Conservation (phyloP, 139 green algal species). For the Closterium sp. region DNA sequence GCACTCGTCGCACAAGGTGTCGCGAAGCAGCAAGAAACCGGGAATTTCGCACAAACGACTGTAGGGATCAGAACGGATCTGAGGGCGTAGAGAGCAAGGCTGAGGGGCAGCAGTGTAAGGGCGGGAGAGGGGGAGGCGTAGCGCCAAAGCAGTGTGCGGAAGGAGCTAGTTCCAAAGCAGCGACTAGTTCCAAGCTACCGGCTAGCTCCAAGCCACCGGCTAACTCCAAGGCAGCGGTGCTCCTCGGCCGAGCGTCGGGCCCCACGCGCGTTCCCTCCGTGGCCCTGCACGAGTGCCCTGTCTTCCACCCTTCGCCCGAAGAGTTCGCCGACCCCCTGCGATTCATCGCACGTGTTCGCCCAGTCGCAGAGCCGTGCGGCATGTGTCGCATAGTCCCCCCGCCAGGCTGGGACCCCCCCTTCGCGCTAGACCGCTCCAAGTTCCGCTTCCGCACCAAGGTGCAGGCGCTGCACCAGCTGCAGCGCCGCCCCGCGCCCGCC, state of each 20-base stretch:
- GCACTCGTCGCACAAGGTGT: slow-evolving; percentile 64
- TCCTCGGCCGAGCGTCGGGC: not conserved
- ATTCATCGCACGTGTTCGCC: slow-evolving; percentile 69
- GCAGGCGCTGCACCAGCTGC: slow-evolving; percentile 80
- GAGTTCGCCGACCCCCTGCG: slow-evolving; percentile 73
- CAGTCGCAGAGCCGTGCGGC: slow-evolving; percentile 66
- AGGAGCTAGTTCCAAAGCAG: not conserved
- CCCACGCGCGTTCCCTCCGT: not conserved
- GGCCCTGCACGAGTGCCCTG: slow-evolving; percentile 16
- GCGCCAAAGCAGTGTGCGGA: not conserved
- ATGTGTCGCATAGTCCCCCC: slow-evolving; percentile 88
- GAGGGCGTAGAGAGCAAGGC: not conserved
- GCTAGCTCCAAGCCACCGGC: not conserved
- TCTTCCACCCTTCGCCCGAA: slow-evolving; percentile 47
- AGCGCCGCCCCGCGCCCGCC: slow-evolving; percentile 53
- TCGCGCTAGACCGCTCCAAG: slow-evolving; percentile 59
- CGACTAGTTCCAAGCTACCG: not conserved
- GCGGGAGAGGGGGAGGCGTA: not conserved
- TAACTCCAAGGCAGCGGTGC: not conserved
- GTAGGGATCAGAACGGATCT: not conserved
- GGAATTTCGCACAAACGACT: slow-evolving; percentile 4
- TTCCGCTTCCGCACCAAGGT: slow-evolving; percentile 71
- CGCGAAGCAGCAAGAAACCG: slow-evolving; percentile 67
- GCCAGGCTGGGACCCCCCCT: slow-evolving; percentile 64
- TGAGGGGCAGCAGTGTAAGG: not conserved